Conservation (phyloP, 2,329 filamentous ascomycete species). For the Aspergillus carbonarius region DNA sequence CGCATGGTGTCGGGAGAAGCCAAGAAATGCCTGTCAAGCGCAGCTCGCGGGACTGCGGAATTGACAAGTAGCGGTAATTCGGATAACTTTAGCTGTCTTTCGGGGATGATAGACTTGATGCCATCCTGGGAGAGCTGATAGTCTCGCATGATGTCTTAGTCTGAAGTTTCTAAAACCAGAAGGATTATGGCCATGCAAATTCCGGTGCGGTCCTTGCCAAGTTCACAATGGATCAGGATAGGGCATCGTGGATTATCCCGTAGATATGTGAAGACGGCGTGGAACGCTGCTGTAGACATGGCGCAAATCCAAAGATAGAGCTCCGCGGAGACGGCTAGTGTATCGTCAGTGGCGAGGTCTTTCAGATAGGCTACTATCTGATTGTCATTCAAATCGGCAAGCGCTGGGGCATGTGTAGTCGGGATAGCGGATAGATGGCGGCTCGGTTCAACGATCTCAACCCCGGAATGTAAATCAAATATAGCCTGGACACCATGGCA, state of each 20-base stretch:
- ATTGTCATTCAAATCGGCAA: not conserved
- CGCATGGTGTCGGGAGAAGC: not conserved
- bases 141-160: slow-evolving; percentile 62
- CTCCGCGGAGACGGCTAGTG: not conserved
- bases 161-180: slow-evolving; percentile 60
- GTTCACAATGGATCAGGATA: slow-evolving; percentile 70
- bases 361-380: not conserved
- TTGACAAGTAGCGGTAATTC: not conserved
- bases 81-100: not conserved
- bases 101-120: not conserved
- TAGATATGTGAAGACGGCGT: not conserved
- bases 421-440: not conserved
- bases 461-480: not conserved
- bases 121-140: slow-evolving; percentile 44
- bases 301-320: not conserved
- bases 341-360: not conserved
- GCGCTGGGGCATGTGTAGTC: not conserved
- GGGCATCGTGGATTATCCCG: slow-evolving; percentile 41
- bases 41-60: not conserved
- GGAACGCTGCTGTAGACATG: not conserved
- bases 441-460: not conserved
- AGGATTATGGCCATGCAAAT: slow-evolving; percentile 67
- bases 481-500: not conserved
- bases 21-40: not conserved
- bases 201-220: slow-evolving; percentile 75